Base-by-base conservation (phyloP, 805 yeast genomes). In the Lipomyces starkeyi region DNA sequence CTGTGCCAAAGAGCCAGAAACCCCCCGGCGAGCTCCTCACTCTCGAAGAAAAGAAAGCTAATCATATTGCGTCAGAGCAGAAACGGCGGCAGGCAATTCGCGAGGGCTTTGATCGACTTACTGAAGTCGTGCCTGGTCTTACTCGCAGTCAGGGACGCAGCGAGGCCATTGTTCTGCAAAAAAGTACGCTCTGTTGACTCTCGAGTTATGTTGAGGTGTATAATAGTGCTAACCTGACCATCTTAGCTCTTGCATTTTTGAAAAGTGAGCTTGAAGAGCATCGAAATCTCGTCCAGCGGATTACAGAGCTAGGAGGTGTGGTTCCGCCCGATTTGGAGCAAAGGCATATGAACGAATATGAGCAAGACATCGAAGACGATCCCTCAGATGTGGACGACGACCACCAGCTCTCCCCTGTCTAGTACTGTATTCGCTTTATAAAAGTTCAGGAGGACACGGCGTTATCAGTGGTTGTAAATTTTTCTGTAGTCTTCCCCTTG, bases 41-140 rank as follows among this genome's bases (percentile, higher is more conserved):
- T 1, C 69, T 72, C 27, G 78, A 76, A 54, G 78, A 78, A 68
- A 78, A 78, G 63, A 77, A 75, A 63, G 88, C 88, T 4, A 91
- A 89, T 72, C 97, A 91, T 74, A 90, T 91, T 7, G 91, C 91
- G 4, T 88, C 93, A 0, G 98, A 93, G 76, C 93, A 92, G 76
- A 90, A 90, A 75, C 83, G 98, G 74, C 82, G 98, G 69, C 91
- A 88, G 71, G 91, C 93, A 55, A 91, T 94, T 27, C 82, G 98
- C 58, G 85, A 88, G 9, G 93, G 92, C 9, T 93, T 91, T 75
- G 96, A 91, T 73, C 85, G 84, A 64, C 82, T 93, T 27, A 93
- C 93, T 0, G 82, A 84, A 0, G 77, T 91, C 8, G 92, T 95
- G 0, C 98, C 98, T 0, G 87, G 85, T 8, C 80, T 93, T 56